Percentiles rank a stretch among this genome's conserved stretches.
Evolutionary conservation across 495 filamentous ascomycete species (phyloP).

Genomic region (Neurospora terricola): DNA sequence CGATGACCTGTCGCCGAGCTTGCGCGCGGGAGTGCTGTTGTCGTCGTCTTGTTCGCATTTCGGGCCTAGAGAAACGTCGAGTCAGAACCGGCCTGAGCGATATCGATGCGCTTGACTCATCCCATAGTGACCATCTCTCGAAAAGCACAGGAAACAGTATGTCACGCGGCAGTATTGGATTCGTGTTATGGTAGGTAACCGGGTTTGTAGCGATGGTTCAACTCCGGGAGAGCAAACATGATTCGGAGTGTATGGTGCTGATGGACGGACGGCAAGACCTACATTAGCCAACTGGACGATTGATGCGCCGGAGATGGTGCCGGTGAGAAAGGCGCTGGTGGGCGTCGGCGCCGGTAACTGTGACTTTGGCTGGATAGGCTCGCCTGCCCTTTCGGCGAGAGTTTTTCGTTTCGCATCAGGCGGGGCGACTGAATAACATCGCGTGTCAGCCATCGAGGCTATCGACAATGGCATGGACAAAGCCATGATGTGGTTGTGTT

Average conservation of each 20-base stretch:
- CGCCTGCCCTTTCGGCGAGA: conserved; percentile 44
- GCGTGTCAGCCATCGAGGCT: conserved; percentile 9
- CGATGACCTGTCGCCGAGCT: background rate
- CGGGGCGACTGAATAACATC: conserved; percentile 23
- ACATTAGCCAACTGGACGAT: conserved; percentile 11
- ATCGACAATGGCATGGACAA: background rate
- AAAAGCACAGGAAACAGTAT: background rate
- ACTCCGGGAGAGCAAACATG: background rate
- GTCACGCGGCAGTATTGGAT: background rate
- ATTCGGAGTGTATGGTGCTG: background rate
- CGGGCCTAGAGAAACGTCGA: background rate
- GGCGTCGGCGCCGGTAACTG: conserved; percentile 6
- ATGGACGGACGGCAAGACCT: background rate
- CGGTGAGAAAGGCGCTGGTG: background rate
- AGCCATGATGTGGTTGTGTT: background rate
- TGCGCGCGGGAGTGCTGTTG: background rate
- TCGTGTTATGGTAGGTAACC: background rate
- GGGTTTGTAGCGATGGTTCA: background rate
- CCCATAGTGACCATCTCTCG: background rate
- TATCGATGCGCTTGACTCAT: background rate
- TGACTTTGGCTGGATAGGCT: conserved; percentile 24
- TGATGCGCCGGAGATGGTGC: conserved; percentile 14
- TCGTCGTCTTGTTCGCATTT: background rate
- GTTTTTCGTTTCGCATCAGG: conserved; percentile 51
- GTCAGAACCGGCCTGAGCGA: background rate